Conservation (phyloP, 202 grass and related monocot species). For the Zizania palustris region DNA sequence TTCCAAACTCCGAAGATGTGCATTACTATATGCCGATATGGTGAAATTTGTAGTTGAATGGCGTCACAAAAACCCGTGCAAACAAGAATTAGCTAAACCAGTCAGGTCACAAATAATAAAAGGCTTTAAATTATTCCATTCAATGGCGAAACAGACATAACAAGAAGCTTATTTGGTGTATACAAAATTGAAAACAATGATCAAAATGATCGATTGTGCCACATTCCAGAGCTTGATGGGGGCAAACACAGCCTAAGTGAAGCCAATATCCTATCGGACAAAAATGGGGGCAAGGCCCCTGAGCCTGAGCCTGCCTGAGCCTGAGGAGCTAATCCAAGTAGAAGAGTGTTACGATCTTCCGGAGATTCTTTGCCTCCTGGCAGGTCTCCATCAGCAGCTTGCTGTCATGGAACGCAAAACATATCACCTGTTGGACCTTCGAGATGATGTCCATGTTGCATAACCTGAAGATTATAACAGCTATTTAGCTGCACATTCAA, state of each 20-base stretch:
- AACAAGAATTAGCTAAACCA: neutral
- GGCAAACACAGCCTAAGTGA: slow-evolving; percentile 54
- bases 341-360: slow-evolving; percentile 98
- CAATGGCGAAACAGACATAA: slow-evolving; percentile 34
- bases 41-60: no score
- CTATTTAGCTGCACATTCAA: slow-evolving; percentile 6
- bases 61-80: neutral
- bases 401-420: slow-evolving; percentile 96
- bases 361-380: slow-evolving; percentile 90
- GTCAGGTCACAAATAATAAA: slow-evolving; percentile 1
- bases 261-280: slow-evolving; percentile 38
- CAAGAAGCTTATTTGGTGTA: slow-evolving; percentile 48
- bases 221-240: slow-evolving; percentile 19
- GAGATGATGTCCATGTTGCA: slow-evolving; percentile 99
- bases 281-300: slow-evolving; percentile 18
- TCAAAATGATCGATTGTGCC: slow-evolving; percentile 41
- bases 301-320: no score
- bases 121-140: slow-evolving; percentile 25
- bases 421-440: slow-evolving; percentile 96
- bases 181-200: slow-evolving; percentile 73
- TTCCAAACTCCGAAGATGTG: no score
- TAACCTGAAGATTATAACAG: slow-evolving; percentile 60
- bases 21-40: no score
- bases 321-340: slow-evolving; percentile 83
- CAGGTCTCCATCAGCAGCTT: slow-evolving; percentile 98